Percentiles rank a stretch among this genome's conserved stretches.
These are phyloP conservation scores for Fragaria ananassa DNA, from an alignment of 306 rosid genomes.

Conservation along the genomic window DNA sequence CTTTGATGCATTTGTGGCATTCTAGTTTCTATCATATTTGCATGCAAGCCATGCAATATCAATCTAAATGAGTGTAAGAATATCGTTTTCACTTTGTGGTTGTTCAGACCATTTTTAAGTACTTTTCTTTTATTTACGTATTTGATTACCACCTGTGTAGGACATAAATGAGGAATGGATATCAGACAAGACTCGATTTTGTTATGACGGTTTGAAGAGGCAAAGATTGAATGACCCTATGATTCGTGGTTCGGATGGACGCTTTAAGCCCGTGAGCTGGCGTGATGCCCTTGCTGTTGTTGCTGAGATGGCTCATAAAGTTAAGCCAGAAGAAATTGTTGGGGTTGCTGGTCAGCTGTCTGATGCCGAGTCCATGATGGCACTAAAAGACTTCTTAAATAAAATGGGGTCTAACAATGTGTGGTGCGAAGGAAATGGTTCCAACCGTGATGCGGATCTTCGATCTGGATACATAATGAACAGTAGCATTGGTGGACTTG, in stretches of 20 bases:
- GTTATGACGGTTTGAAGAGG: conserved; percentile 98
- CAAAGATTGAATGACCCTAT: conserved; percentile 97
- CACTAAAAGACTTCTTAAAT: conserved; percentile 85
- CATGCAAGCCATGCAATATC: not conserved
- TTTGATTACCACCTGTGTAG: conserved; percentile 37
- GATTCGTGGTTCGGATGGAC: conserved; percentile 96
- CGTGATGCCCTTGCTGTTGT: conserved; percentile 87
- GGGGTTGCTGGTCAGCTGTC: conserved; percentile 93
- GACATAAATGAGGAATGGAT: conserved; percentile 99
- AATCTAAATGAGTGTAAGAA: not conserved
- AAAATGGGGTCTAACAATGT: conserved; percentile 87
- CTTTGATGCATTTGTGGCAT: not conserved
- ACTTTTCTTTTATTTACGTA: not conserved
- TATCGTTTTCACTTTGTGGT: not conserved
- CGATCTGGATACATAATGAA: conserved; percentile 93
- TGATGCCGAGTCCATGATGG: conserved; percentile 97
- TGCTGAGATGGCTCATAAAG: conserved; percentile 74
- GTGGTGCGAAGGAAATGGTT: conserved; percentile 88
- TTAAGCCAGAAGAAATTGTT: conserved; percentile 76
- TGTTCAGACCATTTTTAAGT: not conserved
- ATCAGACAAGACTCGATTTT: conserved; percentile 96
- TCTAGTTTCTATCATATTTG: not conserved
- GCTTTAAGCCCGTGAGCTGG: conserved; percentile 87
- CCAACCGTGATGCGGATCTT: conserved; percentile 67
- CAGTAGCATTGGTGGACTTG: conserved; percentile 79